phyloP scores from a whole-genome alignment of 2,329 filamentous ascomycete genomes.

The Colletotrichum sp. region DNA sequence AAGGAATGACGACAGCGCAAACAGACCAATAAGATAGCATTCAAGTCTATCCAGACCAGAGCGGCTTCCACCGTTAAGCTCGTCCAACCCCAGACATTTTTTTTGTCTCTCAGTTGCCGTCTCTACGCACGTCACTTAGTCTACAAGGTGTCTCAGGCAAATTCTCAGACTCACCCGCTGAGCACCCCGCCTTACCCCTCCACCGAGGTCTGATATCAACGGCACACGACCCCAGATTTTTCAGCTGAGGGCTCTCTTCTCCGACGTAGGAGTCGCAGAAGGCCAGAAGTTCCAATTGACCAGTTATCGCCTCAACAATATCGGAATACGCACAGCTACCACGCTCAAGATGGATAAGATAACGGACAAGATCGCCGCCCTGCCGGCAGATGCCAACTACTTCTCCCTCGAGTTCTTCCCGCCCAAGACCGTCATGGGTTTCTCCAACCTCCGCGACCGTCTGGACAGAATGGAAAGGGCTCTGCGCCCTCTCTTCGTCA shows the following conservation, averaged over 20 bases:
- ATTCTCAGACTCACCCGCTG: background rate
- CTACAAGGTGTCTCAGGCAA: background rate
- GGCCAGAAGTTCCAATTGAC: background rate
- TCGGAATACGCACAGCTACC: background rate
- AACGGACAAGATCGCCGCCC: slow-evolving; percentile 90
- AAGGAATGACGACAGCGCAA: slow-evolving; percentile 18
- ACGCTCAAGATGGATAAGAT: slow-evolving; percentile 75
- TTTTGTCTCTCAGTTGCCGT: background rate
- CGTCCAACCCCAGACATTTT: background rate
- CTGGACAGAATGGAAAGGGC: slow-evolving; percentile 94
- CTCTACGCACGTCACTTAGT: background rate
- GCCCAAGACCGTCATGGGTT: slow-evolving; percentile 95
- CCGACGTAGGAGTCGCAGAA: background rate
- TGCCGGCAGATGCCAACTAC: slow-evolving; percentile 82
- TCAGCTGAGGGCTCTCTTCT: background rate
- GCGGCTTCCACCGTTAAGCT: background rate
- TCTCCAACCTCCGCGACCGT: slow-evolving; percentile 90
- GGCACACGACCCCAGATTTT: background rate
- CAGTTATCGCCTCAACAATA: background rate
- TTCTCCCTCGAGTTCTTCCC: slow-evolving; percentile 99
- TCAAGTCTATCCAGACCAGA: background rate
- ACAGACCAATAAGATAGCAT: slow-evolving; percentile 10
- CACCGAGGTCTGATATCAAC: background rate
- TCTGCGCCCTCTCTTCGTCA: slow-evolving; percentile 91
- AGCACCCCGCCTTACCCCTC: slow-evolving; percentile 12